phyloP scores from a whole-genome alignment of 2,329 filamentous ascomycete species.

The Hortaea sp. region DNA sequence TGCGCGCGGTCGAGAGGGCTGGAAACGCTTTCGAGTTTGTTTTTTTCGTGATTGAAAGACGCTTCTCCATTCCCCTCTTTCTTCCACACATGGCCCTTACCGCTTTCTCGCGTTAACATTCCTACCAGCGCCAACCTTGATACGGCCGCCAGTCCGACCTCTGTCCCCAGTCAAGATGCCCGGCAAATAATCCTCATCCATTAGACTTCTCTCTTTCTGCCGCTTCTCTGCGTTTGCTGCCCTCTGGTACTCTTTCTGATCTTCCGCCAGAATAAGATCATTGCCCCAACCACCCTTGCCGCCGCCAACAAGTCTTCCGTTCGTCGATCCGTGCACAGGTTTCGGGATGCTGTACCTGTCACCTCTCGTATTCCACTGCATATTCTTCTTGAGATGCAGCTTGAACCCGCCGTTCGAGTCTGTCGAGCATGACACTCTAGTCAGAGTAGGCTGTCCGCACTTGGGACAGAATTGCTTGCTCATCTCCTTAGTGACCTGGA shows the following conservation, averaged over 20 bases:
- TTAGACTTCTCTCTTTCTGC: conserved; percentile 63
- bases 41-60: too few species aligned
- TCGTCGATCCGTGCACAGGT: conserved; percentile 69
- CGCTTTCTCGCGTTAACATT: conserved; percentile 74
- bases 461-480: conserved; percentile 82
- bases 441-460: conserved; percentile 81
- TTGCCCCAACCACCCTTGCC: conserved; percentile 83
- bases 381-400: conserved; percentile 84
- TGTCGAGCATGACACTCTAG: conserved; percentile 75
- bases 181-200: conserved; percentile 92
- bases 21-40: too few species aligned
- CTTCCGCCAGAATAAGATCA: conserved; percentile 76
- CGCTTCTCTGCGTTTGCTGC: conserved; percentile 55
- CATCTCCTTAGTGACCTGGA: conserved; percentile 74
- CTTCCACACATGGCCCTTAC: conserved; percentile 5
- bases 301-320: conserved; percentile 61
- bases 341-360: conserved; percentile 92
- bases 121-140: conserved; percentile 74
- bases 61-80: too few species aligned
- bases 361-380: conserved; percentile 90
- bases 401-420: conserved; percentile 70
- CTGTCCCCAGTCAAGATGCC: conserved; percentile 74
- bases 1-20: too few species aligned
- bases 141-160: conserved; percentile 52
- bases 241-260: conserved; percentile 83